Base-by-base conservation (phyloP, 495 filamentous ascomycete genomes). In the Melanomma pulvis-pyrius region DNA sequence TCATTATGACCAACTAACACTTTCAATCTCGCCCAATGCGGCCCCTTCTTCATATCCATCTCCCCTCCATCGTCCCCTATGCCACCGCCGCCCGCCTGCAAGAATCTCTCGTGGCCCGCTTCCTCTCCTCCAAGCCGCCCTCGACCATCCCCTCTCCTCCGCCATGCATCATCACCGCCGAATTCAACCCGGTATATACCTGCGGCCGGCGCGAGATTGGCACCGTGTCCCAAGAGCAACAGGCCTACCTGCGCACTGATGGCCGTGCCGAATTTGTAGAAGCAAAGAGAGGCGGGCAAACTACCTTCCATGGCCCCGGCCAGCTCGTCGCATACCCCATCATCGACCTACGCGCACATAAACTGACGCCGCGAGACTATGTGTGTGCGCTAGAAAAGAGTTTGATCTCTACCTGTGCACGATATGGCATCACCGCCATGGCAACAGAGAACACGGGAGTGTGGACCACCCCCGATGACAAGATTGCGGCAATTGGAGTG, bases 261-360 rank as follows among this genome's bases (percentile, higher is more conserved):
- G 78, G 81, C 17, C 69, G 67, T 41, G 90, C 91, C 21, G 83
- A 87, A 21, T 82, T 96, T 69, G 74, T 85, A 41, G 81, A 87
- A 58, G 88, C 92, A 6, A 83, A 88, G 8, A 87, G 94, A 49
- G 94, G 94, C 67, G 94, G 94, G 0, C 90, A 94, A 62, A 93
- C 90, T 0, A 98, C 94, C 4, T 98, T 96, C 80, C 94, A 98
- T 74, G 94, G 94, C 0, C 94, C 94, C 0, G 94, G 94, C 0
- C 94, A 98, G 74, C 78, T 93, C 63, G 90, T 97, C 25, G 87
- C 91, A 13, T 98, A 96, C 76, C 91, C 93, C 15, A 86, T 98
- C 41, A 76, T 94, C 22, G 91, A 96, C 72, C 81, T 97, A 19
- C 77, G 79, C n/a, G 71, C 77, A 0, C 80, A 89, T 28, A 77